Evolutionary conservation across 495 filamentous ascomycete species (phyloP), one percentile per base, ranked within the genome.

Genomic region (Clavariopsis aquatica): DNA sequence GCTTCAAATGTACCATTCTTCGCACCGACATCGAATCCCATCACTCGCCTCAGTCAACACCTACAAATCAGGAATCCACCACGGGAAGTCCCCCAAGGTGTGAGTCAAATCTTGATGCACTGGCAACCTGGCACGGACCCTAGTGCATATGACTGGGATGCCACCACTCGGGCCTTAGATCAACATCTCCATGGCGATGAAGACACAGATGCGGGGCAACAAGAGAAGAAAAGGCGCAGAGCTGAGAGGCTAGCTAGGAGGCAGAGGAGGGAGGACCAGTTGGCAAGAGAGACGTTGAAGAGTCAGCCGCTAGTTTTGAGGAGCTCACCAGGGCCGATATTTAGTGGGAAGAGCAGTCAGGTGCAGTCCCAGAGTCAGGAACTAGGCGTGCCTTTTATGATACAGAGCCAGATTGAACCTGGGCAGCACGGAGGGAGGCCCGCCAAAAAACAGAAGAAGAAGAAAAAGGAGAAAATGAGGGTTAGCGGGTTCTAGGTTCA

Each of bases 351-450:
- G 12, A 62, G 65, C 28, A 61, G 53, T 49, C 62, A 62, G 36
- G 64, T 36, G 34, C 69, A 72, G n/a, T 34, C 5, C 49, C 38
- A 49, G 24, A 65, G 69, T 53, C 69, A 57, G 54, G 23, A 20
- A 12, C 54, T 43, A 61, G 60, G 52, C 31, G 5, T 34, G 41
- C 52, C 43, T 7, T 41, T 53, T 45, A 57, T 67, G 49, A 62
- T 67, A 38, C 57, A 59, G 52, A 76, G 72, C 68, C 74, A 76
- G 56, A 65, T 76, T 15, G 71, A 75, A 47, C 52, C 57, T 12
- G 74, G 74, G 8, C n/a, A 64, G 49, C 66, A 69, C 71, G 74
- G 72, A 23, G 74, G 71, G 1, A 58, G 71, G 55, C 71, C 61
- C n/a, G n/a, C n/a, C n/a, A n/a, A n/a, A n/a, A n/a, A n/a, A n/a